These are phyloP conservation scores for Hypocreales sp. DNA, from an alignment of 2,329 filamentous ascomycete genomes.

Conservation along the genomic window DNA sequence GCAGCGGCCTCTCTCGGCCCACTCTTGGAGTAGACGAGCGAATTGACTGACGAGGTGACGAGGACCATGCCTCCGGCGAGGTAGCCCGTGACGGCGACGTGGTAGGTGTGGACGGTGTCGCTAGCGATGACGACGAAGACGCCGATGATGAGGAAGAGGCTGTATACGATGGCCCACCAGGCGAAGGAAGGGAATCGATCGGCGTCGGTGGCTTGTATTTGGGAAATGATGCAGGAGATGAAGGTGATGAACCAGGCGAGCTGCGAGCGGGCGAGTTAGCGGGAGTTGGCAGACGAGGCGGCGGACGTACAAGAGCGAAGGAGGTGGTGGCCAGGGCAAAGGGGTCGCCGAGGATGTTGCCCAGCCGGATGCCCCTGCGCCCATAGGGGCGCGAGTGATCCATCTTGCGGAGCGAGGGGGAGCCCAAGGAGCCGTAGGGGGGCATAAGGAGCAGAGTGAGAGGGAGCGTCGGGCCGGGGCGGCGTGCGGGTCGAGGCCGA, in stretches of 20 bases:
- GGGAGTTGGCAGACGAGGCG: not conserved
- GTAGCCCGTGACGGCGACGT: constrained; percentile 83
- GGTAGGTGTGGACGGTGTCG: constrained; percentile 73
- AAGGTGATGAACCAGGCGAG: constrained; percentile 93
- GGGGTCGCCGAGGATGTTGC: constrained; percentile 89
- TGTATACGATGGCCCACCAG: constrained; percentile 85
- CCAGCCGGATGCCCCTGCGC: constrained; percentile 53
- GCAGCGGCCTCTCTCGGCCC: constrained; percentile 71
- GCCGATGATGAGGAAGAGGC: constrained; percentile 67
- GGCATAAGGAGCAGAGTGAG: constrained; percentile 41
- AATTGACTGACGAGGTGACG: constrained; percentile 74
- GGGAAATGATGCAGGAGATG: constrained; percentile 66
- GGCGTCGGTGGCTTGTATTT: constrained; percentile 27
- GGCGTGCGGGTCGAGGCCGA: too few relatives aligned
- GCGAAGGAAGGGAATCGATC: constrained; percentile 63
- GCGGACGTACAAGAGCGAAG: constrained; percentile 63
- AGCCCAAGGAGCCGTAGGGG: constrained; percentile 56
- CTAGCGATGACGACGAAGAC: constrained; percentile 73
- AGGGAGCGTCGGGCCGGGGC: not conserved
- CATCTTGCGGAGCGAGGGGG: constrained; percentile 69
- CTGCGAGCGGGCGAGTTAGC: constrained; percentile 28
- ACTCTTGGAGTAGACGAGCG: constrained; percentile 61
- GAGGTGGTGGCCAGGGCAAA: constrained; percentile 91
- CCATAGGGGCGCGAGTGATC: constrained; percentile 49
- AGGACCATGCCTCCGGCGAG: constrained; percentile 71